A percentile compares a stretch with the other conserved stretches of the same genome.
Conservation (phyloP, 2,329 filamentous ascomycete species). For the Verticillium isaacii region DNA sequence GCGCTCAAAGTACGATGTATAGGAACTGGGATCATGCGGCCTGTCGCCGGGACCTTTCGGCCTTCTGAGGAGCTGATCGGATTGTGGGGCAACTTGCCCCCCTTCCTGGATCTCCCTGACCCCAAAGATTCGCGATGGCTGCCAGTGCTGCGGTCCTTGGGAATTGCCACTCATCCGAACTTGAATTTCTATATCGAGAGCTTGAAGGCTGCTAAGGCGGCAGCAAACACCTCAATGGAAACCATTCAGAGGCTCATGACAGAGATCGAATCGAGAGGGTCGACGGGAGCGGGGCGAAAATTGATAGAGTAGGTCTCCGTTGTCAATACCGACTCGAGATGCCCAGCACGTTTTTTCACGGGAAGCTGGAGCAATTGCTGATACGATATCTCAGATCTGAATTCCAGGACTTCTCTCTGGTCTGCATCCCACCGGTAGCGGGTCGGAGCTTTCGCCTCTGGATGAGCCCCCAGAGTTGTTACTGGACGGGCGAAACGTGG, state of each 20-base stretch:
- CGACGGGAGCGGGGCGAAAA: background rate
- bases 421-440: conserved; percentile 1
- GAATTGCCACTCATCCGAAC: background rate
- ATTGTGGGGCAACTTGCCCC: background rate
- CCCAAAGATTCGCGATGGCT: conserved; percentile 1
- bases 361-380: background rate
- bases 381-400: background rate
- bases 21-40: background rate
- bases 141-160: background rate
- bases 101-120: conserved; percentile 5
- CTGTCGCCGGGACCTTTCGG: background rate
- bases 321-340: background rate
- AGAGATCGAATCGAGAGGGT: background rate
- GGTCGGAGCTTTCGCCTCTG: background rate
- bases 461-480: conserved; percentile 1
- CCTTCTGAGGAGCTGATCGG: background rate
- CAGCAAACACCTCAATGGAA: background rate
- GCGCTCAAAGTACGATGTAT: background rate
- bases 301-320: background rate
- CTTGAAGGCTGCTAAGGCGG: background rate
- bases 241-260: background rate
- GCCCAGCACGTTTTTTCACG: background rate
- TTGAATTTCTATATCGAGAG: conserved; percentile 3
- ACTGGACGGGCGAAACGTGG: conserved; percentile 7
- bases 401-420: background rate